phyloP scores from a whole-genome alignment of 1,139 yeast genomes.

The Magnusiomyces magnusii region DNA sequence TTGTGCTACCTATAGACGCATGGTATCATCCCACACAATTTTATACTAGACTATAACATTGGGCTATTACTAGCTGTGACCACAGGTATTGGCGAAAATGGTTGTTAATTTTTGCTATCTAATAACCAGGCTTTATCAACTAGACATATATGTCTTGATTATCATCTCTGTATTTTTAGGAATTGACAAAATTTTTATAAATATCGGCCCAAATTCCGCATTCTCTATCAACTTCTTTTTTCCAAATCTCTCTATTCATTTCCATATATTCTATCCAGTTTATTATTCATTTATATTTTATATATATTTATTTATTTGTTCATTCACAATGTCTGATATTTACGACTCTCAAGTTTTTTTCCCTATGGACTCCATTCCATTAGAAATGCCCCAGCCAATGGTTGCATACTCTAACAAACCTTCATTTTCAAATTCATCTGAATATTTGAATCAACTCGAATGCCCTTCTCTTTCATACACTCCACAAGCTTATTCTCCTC shows the following conservation, averaged over 20 bases:
- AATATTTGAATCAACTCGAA: background rate
- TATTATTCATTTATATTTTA: background rate
- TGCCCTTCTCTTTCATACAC: constrained; percentile 2
- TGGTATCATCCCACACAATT: too few species aligned
- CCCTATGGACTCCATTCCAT: background rate
- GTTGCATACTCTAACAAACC: background rate
- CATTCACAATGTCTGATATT: background rate
- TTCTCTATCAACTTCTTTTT: background rate
- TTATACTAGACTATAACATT: too few species aligned
- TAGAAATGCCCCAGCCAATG: background rate
- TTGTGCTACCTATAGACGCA: too few species aligned
- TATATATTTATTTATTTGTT: background rate
- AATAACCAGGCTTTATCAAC: background rate
- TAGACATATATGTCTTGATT: background rate
- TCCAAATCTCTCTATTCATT: background rate
- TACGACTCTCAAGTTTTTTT: constrained; percentile 1
- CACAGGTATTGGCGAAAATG: background rate
- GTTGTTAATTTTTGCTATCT: background rate
- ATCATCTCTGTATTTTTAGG: background rate
- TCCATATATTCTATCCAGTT: background rate
- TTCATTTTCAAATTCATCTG: background rate
- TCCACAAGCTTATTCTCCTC: constrained; percentile 3
- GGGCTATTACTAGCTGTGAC: too few species aligned
- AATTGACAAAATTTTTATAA: background rate
- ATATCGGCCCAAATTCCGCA: background rate